Evolutionary conservation across 2,329 filamentous ascomycete species (phyloP).

Genomic region (Chaetomiaceae sp.): DNA sequence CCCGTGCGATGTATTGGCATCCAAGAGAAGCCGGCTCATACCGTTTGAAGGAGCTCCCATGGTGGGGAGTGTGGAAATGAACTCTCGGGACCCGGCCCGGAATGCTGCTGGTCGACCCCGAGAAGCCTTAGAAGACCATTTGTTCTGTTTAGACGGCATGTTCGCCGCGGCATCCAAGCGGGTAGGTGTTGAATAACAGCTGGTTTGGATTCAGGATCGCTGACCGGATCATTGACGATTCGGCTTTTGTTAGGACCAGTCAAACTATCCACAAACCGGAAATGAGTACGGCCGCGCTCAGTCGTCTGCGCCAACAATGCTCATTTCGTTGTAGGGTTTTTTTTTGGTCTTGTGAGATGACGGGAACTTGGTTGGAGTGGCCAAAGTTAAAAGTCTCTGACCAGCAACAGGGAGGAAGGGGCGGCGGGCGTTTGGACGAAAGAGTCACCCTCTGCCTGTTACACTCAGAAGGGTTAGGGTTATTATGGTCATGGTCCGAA

Average conservation of each 20-base stretch:
- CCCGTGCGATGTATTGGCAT: neutral
- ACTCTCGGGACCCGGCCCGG: slow-evolving; percentile 10
- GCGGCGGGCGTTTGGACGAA: neutral
- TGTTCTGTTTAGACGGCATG: slow-evolving; percentile 23
- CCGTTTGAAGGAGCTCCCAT: slow-evolving; percentile 3
- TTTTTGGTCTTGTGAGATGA: neutral
- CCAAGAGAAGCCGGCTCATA: neutral
- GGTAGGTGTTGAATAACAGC: neutral
- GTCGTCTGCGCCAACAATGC: neutral
- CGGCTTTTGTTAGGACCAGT: neutral
- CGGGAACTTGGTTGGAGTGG: neutral
- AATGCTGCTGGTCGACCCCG: slow-evolving; percentile 16
- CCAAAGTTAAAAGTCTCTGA: neutral
- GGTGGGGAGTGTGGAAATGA: neutral
- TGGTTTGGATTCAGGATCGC: neutral
- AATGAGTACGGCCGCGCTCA: no score
- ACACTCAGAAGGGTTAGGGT: neutral
- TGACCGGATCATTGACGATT: neutral
- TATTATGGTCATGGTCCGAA: neutral
- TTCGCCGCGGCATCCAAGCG: neutral
- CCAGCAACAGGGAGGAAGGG: neutral
- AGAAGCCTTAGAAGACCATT: slow-evolving; percentile 24
- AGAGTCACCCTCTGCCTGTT: neutral
- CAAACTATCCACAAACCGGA: no score
- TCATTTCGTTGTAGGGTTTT: neutral